Conservation (phyloP, 495 filamentous ascomycete species). For the Penicillium odoratum region DNA sequence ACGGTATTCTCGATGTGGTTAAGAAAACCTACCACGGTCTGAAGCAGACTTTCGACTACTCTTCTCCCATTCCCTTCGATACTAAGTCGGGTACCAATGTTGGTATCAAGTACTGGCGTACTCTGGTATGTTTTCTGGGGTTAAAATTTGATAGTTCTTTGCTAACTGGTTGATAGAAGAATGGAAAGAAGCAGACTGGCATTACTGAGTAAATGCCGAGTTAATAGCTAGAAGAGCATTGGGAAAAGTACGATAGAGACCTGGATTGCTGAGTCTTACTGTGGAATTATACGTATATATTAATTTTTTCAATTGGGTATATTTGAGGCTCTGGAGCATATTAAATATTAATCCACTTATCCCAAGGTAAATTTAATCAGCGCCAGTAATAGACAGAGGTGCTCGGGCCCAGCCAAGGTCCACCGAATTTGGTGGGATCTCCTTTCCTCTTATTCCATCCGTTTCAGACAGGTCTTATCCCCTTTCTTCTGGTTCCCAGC, state of each 20-base stretch:
- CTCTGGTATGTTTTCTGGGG: constrained; percentile 13
- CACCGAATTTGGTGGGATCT: too few relatives aligned
- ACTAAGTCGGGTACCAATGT: constrained; percentile 32
- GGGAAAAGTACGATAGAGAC: not conserved
- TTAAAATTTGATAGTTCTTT: not conserved
- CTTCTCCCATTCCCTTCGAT: constrained; percentile 44
- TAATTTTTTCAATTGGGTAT: not conserved
- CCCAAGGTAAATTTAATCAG: too few relatives aligned
- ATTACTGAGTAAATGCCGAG: constrained; percentile 14
- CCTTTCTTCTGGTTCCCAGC: too few relatives aligned
- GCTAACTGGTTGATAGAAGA: constrained; percentile 1
- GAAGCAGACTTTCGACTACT: constrained; percentile 44
- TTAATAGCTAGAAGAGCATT: too few relatives aligned
- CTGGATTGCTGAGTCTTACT: not conserved
- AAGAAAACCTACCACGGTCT: constrained; percentile 38
- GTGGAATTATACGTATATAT: not conserved
- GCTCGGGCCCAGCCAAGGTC: too few relatives aligned
- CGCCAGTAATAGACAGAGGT: too few relatives aligned
- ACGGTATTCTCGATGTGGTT: constrained; percentile 46
- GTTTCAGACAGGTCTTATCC: too few relatives aligned
- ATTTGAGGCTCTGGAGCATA: not conserved
- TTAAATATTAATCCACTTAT: too few relatives aligned
- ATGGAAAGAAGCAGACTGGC: constrained; percentile 17
- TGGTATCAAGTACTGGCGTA: constrained; percentile 32
- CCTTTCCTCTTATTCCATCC: too few relatives aligned